Evolutionary conservation across 2,329 filamentous ascomycete genomes (phyloP).

Genomic region (Metarhizium robertsii): DNA sequence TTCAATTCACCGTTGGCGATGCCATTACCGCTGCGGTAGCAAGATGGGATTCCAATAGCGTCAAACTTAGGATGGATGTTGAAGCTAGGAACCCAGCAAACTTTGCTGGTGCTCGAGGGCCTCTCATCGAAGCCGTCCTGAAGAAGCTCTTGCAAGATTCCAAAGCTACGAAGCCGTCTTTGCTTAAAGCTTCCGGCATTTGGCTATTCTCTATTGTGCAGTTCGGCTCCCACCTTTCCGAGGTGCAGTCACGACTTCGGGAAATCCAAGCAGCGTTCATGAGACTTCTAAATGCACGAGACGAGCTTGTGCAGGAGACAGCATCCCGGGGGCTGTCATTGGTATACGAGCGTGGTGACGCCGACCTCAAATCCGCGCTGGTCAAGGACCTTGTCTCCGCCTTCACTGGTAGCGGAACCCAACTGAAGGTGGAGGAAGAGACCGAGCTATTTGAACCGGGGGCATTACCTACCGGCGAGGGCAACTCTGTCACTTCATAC

Average conservation of each 20-base stretch:
- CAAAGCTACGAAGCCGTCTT: slow-evolving; percentile 75
- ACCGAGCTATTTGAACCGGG: slow-evolving; percentile 92
- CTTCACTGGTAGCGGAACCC: slow-evolving; percentile 69
- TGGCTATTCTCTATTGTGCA: slow-evolving; percentile 91
- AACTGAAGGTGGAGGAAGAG: slow-evolving; percentile 77
- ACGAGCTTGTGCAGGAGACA: slow-evolving; percentile 92
- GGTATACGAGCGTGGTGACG: slow-evolving; percentile 87
- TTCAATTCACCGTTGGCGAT: slow-evolving; percentile 86
- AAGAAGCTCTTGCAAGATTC: slow-evolving; percentile 69
- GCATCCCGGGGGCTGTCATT: slow-evolving; percentile 84
- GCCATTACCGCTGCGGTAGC: slow-evolving; percentile 69
- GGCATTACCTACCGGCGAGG: slow-evolving; percentile 80
- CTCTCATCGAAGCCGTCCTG: slow-evolving; percentile 45
- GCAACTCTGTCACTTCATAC: slow-evolving; percentile 85
- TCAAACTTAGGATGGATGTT: slow-evolving; percentile 69
- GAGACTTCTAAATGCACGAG: slow-evolving; percentile 73
- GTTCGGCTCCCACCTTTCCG: slow-evolving; percentile 70
- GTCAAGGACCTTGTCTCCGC: slow-evolving; percentile 81
- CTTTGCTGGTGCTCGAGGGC: slow-evolving; percentile 28
- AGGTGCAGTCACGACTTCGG: slow-evolving; percentile 65
- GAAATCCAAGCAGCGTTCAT: slow-evolving; percentile 84
- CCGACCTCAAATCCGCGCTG: slow-evolving; percentile 68
- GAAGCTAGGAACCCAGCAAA: slow-evolving; percentile 35
- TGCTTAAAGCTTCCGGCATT: slow-evolving; percentile 87
- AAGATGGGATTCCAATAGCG: slow-evolving; percentile 75